Conservation (phyloP, 371 early-diverging fungal species). For the Rozella allomycis region DNA sequence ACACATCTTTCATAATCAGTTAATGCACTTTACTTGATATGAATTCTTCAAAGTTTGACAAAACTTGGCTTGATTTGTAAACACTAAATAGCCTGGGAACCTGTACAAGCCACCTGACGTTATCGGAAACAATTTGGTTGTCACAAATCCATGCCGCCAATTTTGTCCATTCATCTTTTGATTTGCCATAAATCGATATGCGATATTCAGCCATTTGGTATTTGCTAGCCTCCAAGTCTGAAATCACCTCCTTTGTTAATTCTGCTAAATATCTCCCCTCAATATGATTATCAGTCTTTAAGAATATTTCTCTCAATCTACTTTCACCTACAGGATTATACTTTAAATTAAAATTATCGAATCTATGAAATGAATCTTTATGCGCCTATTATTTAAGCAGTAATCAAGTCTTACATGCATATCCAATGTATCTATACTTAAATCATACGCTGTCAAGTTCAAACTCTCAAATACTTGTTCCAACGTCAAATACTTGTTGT, state of each 20-base stretch:
- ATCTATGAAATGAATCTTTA: constrained; percentile 54
- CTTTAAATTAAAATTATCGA: constrained; percentile 94
- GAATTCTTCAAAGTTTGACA: constrained; percentile 58
- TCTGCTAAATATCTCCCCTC: constrained; percentile 82
- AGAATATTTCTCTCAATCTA: constrained; percentile 56
- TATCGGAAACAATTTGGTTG: constrained; percentile 68
- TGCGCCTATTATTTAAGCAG: constrained; percentile 28
- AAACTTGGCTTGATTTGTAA: constrained; percentile 44
- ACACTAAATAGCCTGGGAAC: constrained; percentile 83
- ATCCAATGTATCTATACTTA: constrained; percentile 88
- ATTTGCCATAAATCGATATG: constrained; percentile 16
- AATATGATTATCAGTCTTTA: constrained; percentile 91
- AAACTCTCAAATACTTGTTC: constrained; percentile 66
- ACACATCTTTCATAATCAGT: constrained; percentile 43
- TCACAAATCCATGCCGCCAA: constrained; percentile 57
- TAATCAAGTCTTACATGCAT: constrained; percentile 48
- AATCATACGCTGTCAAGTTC: constrained; percentile 84
- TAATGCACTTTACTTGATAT: constrained; percentile 31
- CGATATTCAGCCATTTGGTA: constrained; percentile 13
- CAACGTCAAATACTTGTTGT: constrained; percentile 22
- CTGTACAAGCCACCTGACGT: constrained; percentile 93
- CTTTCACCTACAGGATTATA: constrained; percentile 75
- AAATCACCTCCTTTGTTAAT: constrained; percentile 81
- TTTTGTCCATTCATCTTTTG: constrained; percentile 72
- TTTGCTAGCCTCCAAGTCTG: constrained; percentile 70